phyloP scores from a whole-genome alignment of 1,139 yeast genomes.

The Candida smagusa region DNA sequence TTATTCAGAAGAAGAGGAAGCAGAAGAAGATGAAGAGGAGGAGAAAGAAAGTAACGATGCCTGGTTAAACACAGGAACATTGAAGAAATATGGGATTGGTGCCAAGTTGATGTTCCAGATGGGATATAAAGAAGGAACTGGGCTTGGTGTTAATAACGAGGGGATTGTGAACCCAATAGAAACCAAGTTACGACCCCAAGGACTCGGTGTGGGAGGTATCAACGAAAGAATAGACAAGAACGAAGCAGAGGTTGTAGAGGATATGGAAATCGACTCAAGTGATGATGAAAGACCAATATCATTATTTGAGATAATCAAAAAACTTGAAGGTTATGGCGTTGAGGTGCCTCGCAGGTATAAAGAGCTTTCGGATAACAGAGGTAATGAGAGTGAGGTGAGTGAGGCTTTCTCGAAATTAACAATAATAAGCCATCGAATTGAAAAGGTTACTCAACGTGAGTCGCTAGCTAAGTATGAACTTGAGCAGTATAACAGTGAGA shows the following conservation, averaged over 20 bases:
- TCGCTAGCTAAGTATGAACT: conserved; percentile 16
- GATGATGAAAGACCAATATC: conserved; percentile 8
- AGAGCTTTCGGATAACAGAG: conserved; percentile 19
- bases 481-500: conserved; percentile 9
- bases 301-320: conserved; percentile 26
- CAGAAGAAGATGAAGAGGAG: conserved; percentile 14
- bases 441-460: conserved; percentile 18
- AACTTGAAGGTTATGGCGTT: conserved; percentile 24
- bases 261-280: conserved; percentile 6
- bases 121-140: conserved; percentile 86
- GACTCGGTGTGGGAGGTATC: conserved; percentile 71
- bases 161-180: conserved; percentile 83
- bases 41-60: conserved; percentile 6
- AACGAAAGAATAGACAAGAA: conserved; percentile 25
- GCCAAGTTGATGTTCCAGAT: conserved; percentile 73
- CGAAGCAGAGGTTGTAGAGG: conserved; percentile 7
- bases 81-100: conserved; percentile 70
- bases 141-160: conserved; percentile 66
- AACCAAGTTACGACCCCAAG: conserved; percentile 61
- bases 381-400: conserved; percentile 6
- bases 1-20: conserved; percentile 8
- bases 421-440: conserved; percentile 15
- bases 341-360: conserved; percentile 27
- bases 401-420: conserved; percentile 14
- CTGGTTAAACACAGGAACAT: background rate